Evolutionary conservation across 768 basidiomycete genomes (phyloP), one percentile per base, ranked within the genome.

Genomic region (Termitomyces sp.): DNA sequence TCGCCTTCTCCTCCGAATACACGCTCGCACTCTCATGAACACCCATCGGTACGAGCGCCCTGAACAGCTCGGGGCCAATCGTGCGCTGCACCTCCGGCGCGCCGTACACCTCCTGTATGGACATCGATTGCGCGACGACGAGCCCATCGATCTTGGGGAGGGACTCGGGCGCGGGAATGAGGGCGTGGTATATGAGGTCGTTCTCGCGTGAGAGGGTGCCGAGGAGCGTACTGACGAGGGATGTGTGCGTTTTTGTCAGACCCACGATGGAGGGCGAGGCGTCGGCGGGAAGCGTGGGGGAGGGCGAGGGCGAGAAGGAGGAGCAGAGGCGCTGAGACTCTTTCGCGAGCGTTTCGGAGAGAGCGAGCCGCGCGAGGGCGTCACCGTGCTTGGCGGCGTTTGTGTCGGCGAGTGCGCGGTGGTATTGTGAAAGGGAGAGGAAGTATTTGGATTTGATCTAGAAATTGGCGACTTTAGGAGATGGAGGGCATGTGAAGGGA

Each of bases 1-100:
- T 98, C 23, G 96, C 97, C 76, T 98, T 98, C 75, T 99, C 97
- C 72, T 99, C 97, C 0, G 94, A 96, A 72, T 99, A 99, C 14
- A 99, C 87, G 59, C 89, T 91, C 14, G 96, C 96, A 63, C 91
- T 91, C 74, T 98, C 95, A 69, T 98, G 95, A 6, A 99, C 94
- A 65, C 90, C 91, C 47, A 99, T 77, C 13, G 97, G 97, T 36
- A 99, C 82, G 5, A 99, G 82, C 47, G 87, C 81, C 61, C 85
- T 70, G 72, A 99, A 99, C 56, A 98, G 79, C 72, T 98, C 96
- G 18, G 85, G 84, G 1, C 97, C 97, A 64, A 99, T 97, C 50
- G 94, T 84, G 75, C 91, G 93, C 71, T 97, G 93, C 18, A 98
- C 95, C 9, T 98, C 95, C 0, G 91, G 86, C 7, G 90, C 80